Evolutionary conservation across 768 basidiomycete species (phyloP).

Genomic region (Auricularia sp.): DNA sequence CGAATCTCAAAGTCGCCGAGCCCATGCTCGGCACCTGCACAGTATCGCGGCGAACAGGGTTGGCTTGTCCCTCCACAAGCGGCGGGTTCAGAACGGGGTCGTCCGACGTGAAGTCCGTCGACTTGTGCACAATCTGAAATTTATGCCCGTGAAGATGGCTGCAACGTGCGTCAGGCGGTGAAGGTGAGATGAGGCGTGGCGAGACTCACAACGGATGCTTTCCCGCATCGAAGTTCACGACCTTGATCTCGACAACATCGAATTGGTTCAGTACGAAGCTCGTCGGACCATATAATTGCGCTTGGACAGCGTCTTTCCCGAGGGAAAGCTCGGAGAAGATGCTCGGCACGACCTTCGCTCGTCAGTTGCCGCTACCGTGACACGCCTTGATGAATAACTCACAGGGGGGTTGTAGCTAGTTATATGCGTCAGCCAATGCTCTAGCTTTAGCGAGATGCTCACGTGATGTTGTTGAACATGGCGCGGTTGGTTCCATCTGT

Average conservation of each 20-base stretch:
- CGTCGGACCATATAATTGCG: conserved; percentile 65
- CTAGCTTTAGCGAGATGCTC: too few relatives aligned
- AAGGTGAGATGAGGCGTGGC: conserved; percentile 4
- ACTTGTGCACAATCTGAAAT: conserved; percentile 68
- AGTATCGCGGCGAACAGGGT: conserved; percentile 91
- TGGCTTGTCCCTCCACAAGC: conserved; percentile 58
- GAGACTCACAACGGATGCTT: conserved; percentile 73
- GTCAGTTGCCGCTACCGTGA: conserved; percentile 20
- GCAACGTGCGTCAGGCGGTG: conserved; percentile 4
- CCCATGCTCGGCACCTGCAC: conserved; percentile 59
- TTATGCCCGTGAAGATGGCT: conserved; percentile 92
- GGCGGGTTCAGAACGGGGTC: conserved; percentile 77
- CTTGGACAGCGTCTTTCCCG: conserved; percentile 58
- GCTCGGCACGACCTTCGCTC: conserved; percentile 49
- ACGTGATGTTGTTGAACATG: conserved; percentile 58
- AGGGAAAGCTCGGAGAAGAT: conserved; percentile 69
- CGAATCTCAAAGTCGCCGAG: conserved; percentile 63
- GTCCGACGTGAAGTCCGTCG: conserved; percentile 55
- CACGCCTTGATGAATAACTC: conserved; percentile 8
- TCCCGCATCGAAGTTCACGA: conserved; percentile 34
- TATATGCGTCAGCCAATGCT: too few relatives aligned
- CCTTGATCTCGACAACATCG: conserved; percentile 38
- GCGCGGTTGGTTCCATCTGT: conserved; percentile 75
- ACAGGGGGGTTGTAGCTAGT: conserved; percentile 42
- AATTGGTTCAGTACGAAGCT: conserved; percentile 67